Evolutionary conservation across 257 asterid species (phyloP).

Genomic region (Solanum sitiens): DNA sequence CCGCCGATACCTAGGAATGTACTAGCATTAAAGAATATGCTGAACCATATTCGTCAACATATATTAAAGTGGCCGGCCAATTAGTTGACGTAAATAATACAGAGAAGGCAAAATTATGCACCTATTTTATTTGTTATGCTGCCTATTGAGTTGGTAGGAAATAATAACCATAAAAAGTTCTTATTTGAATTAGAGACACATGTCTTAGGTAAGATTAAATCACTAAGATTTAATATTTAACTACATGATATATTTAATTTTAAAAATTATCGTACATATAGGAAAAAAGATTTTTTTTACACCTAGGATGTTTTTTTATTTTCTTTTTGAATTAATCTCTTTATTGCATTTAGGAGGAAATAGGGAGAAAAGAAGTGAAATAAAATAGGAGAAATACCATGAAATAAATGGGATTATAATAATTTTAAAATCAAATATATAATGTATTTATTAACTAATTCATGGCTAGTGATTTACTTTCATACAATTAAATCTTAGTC

Average conservation of each 20-base stretch:
- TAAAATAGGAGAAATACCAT: neutral
- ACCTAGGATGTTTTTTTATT: too few species aligned
- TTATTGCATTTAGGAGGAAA: neutral
- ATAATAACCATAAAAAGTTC: neutral
- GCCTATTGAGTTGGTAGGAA: neutral
- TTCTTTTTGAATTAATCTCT: too few species aligned
- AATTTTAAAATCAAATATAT: too few species aligned
- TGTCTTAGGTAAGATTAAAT: neutral
- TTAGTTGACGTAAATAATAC: neutral
- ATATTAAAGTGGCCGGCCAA: neutral
- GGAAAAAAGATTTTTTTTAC: too few species aligned
- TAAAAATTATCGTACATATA: too few species aligned
- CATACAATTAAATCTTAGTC: neutral
- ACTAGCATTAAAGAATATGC: neutral
- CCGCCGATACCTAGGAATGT: conserved; percentile 1
- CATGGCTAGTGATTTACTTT: neutral
- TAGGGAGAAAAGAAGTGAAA: neutral
- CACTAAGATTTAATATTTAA: too few species aligned
- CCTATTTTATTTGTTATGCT: neutral
- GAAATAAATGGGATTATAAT: too few species aligned
- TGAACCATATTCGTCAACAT: neutral
- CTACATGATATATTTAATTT: too few species aligned
- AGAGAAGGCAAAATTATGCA: neutral
- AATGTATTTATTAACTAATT: too few species aligned
- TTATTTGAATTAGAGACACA: neutral